Percentiles rank a stretch among this genome's conserved stretches.
Conservation (phyloP, 2,329 filamentous ascomycete genomes). For the Colletotrichum godetiae region DNA sequence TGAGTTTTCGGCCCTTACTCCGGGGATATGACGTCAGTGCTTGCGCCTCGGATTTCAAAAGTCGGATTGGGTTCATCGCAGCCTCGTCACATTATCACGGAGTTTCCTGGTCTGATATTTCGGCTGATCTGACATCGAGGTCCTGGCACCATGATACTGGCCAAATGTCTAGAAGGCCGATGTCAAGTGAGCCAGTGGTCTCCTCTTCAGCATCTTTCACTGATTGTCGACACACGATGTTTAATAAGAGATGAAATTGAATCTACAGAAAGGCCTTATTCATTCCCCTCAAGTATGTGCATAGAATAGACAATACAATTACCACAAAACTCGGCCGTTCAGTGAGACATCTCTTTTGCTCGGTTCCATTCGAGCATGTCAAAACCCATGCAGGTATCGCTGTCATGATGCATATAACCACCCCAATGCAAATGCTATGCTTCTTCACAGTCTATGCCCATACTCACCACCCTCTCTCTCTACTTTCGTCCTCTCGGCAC, state of each 20-base stretch:
- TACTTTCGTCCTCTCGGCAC: conserved; percentile 40
- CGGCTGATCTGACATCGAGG: neutral
- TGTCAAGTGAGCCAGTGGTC: neutral
- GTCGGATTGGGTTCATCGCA: neutral
- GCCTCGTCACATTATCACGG: neutral
- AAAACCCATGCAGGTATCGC: conserved; percentile 11
- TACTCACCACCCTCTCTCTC: neutral
- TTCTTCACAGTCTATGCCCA: conserved; percentile 15
- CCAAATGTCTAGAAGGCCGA: neutral
- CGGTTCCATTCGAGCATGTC: conserved; percentile 15
- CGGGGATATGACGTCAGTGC: neutral
- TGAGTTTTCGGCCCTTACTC: neutral
- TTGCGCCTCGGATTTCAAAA: neutral
- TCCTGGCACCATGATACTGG: neutral
- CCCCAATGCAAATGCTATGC: conserved; percentile 33
- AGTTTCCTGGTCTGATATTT: neutral
- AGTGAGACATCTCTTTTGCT: neutral
- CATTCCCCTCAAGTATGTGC: conserved; percentile 2
- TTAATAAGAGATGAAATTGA: neutral
- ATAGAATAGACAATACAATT: conserved; percentile 32
- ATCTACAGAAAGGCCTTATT: neutral
- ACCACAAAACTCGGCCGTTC: conserved; percentile 30
- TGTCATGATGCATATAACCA: conserved; percentile 29
- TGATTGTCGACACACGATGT: neutral
- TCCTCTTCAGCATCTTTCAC: neutral